Evolutionary conservation across 164 flowering plant species (phyloP).

Genomic region (Kingdonia uniflora): DNA sequence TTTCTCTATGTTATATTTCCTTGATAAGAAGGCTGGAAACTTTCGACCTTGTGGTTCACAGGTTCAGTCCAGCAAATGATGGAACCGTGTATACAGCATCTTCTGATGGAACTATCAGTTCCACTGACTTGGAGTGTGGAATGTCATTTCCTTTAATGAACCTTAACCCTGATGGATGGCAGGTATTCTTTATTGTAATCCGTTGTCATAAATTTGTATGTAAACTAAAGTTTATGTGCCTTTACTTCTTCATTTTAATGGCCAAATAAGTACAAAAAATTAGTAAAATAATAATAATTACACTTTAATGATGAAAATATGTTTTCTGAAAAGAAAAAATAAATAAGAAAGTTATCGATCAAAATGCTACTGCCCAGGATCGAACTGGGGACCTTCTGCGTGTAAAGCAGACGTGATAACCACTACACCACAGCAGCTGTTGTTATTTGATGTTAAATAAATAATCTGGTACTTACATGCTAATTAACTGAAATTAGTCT

Average conservation of each 20-base stretch:
- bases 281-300: too few species aligned
- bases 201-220: too few species aligned
- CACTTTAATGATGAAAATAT: too few species aligned
- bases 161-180: slow-evolving; percentile 91
- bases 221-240: too few species aligned
- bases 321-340: too few species aligned
- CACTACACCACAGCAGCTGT: slow-evolving; percentile 41
- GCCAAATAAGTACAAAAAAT: too few species aligned
- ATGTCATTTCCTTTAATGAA: slow-evolving; percentile 55
- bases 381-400: slow-evolving; percentile 53
- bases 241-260: too few species aligned
- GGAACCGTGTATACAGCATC: slow-evolving; percentile 70
- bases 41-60: slow-evolving; percentile 17
- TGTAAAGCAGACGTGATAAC: slow-evolving; percentile 54
- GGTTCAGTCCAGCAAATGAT: slow-evolving; percentile 74
- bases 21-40: neutral
- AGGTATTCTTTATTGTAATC: too few species aligned
- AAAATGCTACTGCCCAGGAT: slow-evolving; percentile 61
- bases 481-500: too few species aligned
- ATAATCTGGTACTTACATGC: too few species aligned
- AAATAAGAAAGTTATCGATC: too few species aligned
- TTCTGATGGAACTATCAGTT: slow-evolving; percentile 88
- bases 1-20: neutral
- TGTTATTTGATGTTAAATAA: too few species aligned
- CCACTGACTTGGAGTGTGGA: slow-evolving; percentile 85